Evolutionary conservation across 2,329 filamentous ascomycete species (phyloP), one percentile per base, ranked within the genome.

Genomic region (Nemania abortiva): DNA sequence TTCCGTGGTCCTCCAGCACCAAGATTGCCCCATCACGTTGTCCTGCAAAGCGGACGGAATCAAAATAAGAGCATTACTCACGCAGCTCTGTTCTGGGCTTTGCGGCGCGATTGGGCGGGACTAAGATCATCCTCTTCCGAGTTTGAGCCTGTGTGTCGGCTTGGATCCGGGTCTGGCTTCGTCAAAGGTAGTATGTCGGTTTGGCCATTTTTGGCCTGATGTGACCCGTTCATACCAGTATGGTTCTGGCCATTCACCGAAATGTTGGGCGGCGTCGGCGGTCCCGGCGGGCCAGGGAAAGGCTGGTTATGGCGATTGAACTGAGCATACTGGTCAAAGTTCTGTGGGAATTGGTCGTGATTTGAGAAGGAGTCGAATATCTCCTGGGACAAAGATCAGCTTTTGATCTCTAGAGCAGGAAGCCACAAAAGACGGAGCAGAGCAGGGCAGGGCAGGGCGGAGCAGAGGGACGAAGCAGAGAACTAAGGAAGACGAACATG

Each of bases 61-160:
- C n/a, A 24, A 42, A 27, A 29, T 60, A 20, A 52, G 22, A 47
- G 47, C 57, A n/a, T 42, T 45, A 87, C 87, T 72, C 83, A 89
- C 88, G 88, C 88, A 73, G 87, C 87, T 73, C 88, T 83, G 71
- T 89, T 89, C 78, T 89, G 88, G 53, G 87, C 87, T 76, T 89
- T 89, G 69, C 88, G 84, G 74, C 86, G 83, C 11, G 85, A 87
- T 75, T 89, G 87, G 6, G 87, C 86, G 0, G 87, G 87, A 24
- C 86, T 89, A 75, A 88, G 64, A 59, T 84, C 81, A 54, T 87
- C 87, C 18, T 85, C 87, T 11, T 88, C 87, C 45, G 88, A 88
- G 75, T 87, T 87, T 20, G 84, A 85, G 20, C 82, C 85, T 27
- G 75, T 75, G 74, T 70, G 69, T 39, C 83, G 82, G 42, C 82